Evolutionary conservation across 345 rosid genomes (phyloP).

Genomic region (Salix brachista): DNA sequence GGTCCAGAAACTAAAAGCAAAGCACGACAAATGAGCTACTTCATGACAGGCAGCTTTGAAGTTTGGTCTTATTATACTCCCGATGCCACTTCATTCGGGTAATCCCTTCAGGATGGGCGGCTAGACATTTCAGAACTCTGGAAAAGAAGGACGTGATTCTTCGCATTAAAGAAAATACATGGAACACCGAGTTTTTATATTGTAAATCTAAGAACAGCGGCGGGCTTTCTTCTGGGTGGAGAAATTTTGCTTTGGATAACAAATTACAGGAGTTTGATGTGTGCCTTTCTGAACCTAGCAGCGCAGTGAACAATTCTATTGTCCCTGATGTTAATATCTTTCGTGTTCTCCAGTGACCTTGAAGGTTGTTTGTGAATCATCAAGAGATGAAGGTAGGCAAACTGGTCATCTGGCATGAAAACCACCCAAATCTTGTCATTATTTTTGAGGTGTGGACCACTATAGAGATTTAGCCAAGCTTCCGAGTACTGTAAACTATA

Average conservation of each 20-base stretch:
- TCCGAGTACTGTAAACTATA: not conserved
- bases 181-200: conserved; percentile 32
- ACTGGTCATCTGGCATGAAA: not conserved
- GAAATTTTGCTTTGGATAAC: conserved; percentile 41
- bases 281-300: conserved; percentile 39
- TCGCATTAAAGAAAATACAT: conserved; percentile 20
- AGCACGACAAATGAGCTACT: not conserved
- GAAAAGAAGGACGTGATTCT: conserved; percentile 41
- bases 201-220: conserved; percentile 29
- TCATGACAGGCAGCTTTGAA: not conserved
- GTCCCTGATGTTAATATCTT: conserved; percentile 42
- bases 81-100: conserved; percentile 27
- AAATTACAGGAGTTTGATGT: conserved; percentile 44
- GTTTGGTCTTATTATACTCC: not conserved
- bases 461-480: not conserved
- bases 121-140: conserved; percentile 18
- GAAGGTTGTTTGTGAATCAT: not conserved
- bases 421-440: not conserved
- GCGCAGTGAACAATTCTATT: conserved; percentile 10
- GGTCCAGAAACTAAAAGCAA: not conserved
- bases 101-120: conserved; percentile 37
- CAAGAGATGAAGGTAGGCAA: not conserved
- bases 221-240: conserved; percentile 55
- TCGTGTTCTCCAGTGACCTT: conserved; percentile 21
- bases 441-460: not conserved